phyloP scores from a whole-genome alignment of 208 protist species.

The Crithidia thermophila region DNA sequence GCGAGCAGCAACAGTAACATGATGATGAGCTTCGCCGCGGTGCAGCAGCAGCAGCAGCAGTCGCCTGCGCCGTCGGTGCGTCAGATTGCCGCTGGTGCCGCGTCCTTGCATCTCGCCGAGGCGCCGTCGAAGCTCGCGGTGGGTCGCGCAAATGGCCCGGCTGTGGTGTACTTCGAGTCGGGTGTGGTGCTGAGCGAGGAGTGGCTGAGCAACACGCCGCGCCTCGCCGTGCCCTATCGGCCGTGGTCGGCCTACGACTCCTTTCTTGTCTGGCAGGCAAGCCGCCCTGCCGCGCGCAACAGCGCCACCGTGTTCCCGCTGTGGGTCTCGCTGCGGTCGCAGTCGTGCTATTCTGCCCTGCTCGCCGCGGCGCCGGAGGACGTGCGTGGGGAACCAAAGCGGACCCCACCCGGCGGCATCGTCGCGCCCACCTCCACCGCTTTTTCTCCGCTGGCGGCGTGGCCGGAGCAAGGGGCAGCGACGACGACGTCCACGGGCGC shows the following conservation, averaged over 20 bases:
- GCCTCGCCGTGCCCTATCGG: constrained; percentile 60
- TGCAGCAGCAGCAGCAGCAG: constrained; percentile 5
- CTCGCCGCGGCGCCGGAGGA: constrained; percentile 17
- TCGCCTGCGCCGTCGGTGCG: constrained; percentile 7
- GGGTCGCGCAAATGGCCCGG: constrained; percentile 39
- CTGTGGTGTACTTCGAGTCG: constrained; percentile 61
- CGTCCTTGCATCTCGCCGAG: constrained; percentile 20
- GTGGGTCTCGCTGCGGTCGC: constrained; percentile 24
- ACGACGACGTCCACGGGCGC: neutral
- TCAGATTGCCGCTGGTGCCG: constrained; percentile 17
- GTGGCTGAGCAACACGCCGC: constrained; percentile 65
- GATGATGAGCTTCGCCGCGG: neutral
- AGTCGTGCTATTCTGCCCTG: constrained; percentile 26
- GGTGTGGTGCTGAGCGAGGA: constrained; percentile 56
- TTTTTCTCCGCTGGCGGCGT: constrained; percentile 12
- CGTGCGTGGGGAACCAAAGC: constrained; percentile 23
- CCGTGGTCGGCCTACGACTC: constrained; percentile 54
- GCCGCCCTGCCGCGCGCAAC: constrained; percentile 17
- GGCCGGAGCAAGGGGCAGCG: neutral
- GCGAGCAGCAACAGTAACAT: neutral
- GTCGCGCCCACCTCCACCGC: neutral
- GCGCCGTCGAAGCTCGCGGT: constrained; percentile 26
- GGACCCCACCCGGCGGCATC: neutral
- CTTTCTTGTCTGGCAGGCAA: constrained; percentile 40
- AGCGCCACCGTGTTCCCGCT: constrained; percentile 12